Base-by-base conservation (phyloP, 106 monocot genomes). In the Vanilla planifolia region DNA sequence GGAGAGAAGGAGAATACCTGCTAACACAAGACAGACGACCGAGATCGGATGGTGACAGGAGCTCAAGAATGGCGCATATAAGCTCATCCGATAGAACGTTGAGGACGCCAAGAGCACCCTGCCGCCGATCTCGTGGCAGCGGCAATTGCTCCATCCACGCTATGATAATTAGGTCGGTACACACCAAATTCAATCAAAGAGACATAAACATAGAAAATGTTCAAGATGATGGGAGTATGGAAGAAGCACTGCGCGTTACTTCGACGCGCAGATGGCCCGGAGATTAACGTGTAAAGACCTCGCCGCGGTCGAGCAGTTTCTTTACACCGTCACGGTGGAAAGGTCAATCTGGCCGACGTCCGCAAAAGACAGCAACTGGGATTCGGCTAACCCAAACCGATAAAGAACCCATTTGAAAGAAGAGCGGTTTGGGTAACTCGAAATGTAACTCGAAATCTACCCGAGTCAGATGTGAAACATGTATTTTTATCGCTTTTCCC, bases 11-110 rank as follows among this genome's bases (percentile, higher is more conserved):
- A 41, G 33, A 27, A 17, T 26, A 94, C 96, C 96, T 98, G 91
- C 91, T 98, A 50, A 82, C 96, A 65, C 87, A 91, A 61, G 91
- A 60, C 27, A 98, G 85, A 51, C 81, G 96, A 39, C 61, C 81
- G 71, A 98, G 64, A 44, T 98, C 91, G 42, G 50, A 30, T 10
- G 88, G 77, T 17, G 73, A 43, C 60, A 98, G 87, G 64, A 71
- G 79, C 24, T 98, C 91, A 47, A 91, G 68, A 64, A 98, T 73
- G 42, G 55, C 63, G 77, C 91, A 88, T 66, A 98, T 48, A 64
- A 87, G 61, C 53, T 98, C 88, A 62, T 98, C 91, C 40, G 91
- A 75, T 16, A 98, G 68, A 55, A 91, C 68, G 3, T 44, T 27
- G 42, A 91, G 64, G 39, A 63, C 71, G 21, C 96, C 96, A 24